Percentiles rank a stretch among this genome's conserved stretches.
Conservation (phyloP, 495 filamentous ascomycete genomes). For the Trichoderma parareesei region DNA sequence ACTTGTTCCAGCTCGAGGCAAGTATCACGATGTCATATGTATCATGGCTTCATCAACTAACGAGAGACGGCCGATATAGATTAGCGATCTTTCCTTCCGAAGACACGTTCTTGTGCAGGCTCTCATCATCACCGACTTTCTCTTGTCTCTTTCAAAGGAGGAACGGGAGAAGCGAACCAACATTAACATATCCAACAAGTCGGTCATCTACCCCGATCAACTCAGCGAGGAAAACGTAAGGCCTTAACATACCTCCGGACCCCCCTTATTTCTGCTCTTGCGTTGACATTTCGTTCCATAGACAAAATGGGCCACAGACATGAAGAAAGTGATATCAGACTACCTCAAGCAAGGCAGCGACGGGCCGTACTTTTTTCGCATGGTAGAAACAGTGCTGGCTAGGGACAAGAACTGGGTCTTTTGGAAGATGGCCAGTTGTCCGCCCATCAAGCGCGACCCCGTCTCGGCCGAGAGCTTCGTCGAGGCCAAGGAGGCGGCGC, state of each 20-base stretch:
- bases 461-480: slow-evolving; percentile 57
- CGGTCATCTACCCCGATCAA: slow-evolving; percentile 71
- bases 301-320: slow-evolving; percentile 70
- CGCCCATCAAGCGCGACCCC: slow-evolving; percentile 67
- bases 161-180: slow-evolving; percentile 68
- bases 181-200: slow-evolving; percentile 62
- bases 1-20: slow-evolving; percentile 92
- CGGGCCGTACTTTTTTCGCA: slow-evolving; percentile 87
- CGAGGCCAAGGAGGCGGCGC: slow-evolving; percentile 54
- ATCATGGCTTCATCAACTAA: slow-evolving; percentile 15
- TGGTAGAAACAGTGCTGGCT: slow-evolving; percentile 90
- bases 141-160: slow-evolving; percentile 77
- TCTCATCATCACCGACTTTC: slow-evolving; percentile 86
- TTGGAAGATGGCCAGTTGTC: slow-evolving; percentile 94
- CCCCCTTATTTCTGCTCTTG: neutral
- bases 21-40: slow-evolving; percentile 13
- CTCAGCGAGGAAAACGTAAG: slow-evolving; percentile 75
- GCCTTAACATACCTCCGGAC: slow-evolving; percentile 12
- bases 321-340: slow-evolving; percentile 61
- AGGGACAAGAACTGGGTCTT: slow-evolving; percentile 97
- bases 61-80: slow-evolving; percentile 33
- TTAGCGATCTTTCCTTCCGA: slow-evolving; percentile 88
- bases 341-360: slow-evolving; percentile 69
- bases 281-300: slow-evolving; percentile 14
- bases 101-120: slow-evolving; percentile 91